phyloP scores from a whole-genome alignment of 192 early-diverging fungal genomes.

The Umbelopsis isabellina region DNA sequence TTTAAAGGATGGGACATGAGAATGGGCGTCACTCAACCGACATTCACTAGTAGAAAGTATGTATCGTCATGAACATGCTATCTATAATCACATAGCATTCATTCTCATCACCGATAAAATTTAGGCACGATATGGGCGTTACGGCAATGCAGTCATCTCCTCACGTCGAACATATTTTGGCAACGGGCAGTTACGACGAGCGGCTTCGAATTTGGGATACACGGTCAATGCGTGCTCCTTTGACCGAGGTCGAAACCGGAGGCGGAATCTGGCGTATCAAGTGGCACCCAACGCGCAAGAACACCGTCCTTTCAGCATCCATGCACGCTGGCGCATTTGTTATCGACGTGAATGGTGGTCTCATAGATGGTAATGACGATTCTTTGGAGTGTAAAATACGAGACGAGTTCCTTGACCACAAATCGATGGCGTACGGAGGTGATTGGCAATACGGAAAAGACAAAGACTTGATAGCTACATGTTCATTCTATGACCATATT shows the following conservation, averaged over 20 bases:
- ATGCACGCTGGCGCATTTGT: constrained; percentile 95
- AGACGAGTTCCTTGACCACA: constrained; percentile 68
- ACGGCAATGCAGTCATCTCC: constrained; percentile 88
- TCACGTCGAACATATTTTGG: constrained; percentile 74
- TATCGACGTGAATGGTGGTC: constrained; percentile 53
- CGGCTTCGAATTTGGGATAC: constrained; percentile 90
- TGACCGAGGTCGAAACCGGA: constrained; percentile 71
- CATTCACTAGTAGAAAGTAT: constrained; percentile 65
- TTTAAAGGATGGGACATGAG: constrained; percentile 92
- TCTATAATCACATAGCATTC: not conserved
- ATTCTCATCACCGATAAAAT: not conserved
- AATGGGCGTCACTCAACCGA: constrained; percentile 49
- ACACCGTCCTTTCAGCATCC: constrained; percentile 72
- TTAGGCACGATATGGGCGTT: constrained; percentile 86
- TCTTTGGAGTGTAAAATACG: not conserved
- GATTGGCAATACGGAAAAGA: constrained; percentile 68
- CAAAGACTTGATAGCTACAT: constrained; percentile 62
- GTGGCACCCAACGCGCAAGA: constrained; percentile 82
- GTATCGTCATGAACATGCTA: constrained; percentile 8
- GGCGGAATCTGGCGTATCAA: constrained; percentile 95
- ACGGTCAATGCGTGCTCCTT: constrained; percentile 75
- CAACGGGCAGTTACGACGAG: constrained; percentile 95
- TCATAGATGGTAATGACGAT: not conserved
- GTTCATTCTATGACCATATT: constrained; percentile 83
- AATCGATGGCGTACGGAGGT: constrained; percentile 76